Percentiles rank a stretch among this genome's conserved stretches.
Conservation (phyloP, 352 stramenopile genomes). For the Pythium sp. region DNA sequence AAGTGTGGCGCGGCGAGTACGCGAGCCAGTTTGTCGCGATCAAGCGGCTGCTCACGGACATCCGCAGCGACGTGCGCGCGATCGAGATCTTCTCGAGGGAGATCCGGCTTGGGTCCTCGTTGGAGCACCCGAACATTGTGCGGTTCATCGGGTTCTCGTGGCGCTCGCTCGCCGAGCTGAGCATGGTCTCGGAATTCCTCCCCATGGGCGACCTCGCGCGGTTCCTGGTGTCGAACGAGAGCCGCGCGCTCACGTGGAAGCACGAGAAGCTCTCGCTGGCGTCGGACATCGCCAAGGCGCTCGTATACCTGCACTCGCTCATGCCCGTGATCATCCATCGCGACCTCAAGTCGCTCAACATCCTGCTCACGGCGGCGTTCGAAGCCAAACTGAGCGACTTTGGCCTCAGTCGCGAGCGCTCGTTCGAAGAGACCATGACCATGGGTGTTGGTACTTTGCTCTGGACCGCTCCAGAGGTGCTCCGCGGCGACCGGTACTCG, state of each 20-base stretch:
- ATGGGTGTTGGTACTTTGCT: conserved; percentile 56
- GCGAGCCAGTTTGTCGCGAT: conserved; percentile 45
- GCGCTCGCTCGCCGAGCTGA: conserved; percentile 45
- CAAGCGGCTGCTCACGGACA: conserved; percentile 56
- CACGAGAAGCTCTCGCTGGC: conserved; percentile 60
- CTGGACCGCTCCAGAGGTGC: conserved; percentile 60
- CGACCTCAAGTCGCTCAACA: conserved; percentile 68
- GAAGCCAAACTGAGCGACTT: conserved; percentile 65
- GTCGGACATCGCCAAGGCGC: conserved; percentile 49
- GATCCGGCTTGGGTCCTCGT: conserved; percentile 39
- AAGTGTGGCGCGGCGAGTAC: conserved; percentile 59
- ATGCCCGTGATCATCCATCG: conserved; percentile 60
- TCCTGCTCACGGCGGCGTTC: conserved; percentile 41
- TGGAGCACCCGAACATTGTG: conserved; percentile 70
- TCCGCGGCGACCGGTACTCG: conserved; percentile 49
- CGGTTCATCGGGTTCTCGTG: conserved; percentile 63
- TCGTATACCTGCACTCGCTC: conserved; percentile 63
- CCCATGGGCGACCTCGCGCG: conserved; percentile 47
- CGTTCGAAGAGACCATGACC: conserved; percentile 65
- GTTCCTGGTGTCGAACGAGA: conserved; percentile 43
- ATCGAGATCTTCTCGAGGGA: conserved; percentile 56
- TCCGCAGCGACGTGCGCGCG: conserved; percentile 32
- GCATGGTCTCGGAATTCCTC: conserved; percentile 66
- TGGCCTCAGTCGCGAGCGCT: conserved; percentile 48
- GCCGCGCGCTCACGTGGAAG: conserved; percentile 30